Base-by-base conservation (phyloP, 2,329 filamentous ascomycete genomes). In the Aspergillus arachidicola region DNA sequence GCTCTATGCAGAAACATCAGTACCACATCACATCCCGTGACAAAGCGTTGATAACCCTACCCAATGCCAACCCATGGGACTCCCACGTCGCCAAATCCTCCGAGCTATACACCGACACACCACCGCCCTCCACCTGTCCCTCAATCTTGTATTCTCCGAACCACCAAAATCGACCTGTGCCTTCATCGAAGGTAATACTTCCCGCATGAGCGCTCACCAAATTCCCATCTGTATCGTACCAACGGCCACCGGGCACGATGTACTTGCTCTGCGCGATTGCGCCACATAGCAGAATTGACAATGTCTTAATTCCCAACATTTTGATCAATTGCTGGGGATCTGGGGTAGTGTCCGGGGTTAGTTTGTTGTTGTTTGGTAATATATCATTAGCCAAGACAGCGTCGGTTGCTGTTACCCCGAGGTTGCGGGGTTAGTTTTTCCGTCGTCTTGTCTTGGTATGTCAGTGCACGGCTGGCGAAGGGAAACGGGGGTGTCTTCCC, bases 71-170 rank as follows among this genome's bases (percentile, higher is more conserved):
- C 0, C 86, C 86, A 63, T 87, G 85, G 48, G 74, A 80, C 23
- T 82, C 77, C 87, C 87, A 89, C 0, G 85, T 89, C 2, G 83
- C 84, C 2, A 89, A 76, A 66, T 89, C 86, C 23, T 84, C 80
- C 0, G 86, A 89, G 70, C 85, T 88, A 71, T 87, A 87, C 0
- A 87, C 87, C 0, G 84, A 84, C 0, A 89, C 76, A 21, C 87
- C 87, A 0, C 85, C 87, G 11, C 87, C 87, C 69, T 89, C 87
- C 9, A 79, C 80, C 64, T 86, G 84, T 0, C 82, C 85, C 66
- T 88, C 73, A 12, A 81, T 75, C 75, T 89, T 89, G 75, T 87
- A 85, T 70, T 89, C 87, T 41, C 87, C 87, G 61, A 88, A 89
- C 80, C 82, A 84, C 75, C 83, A 89, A 71, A 87, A 89, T 63